phyloP scores from a whole-genome alignment of 2,329 filamentous ascomycete genomes.

The Colletotrichum tofieldiae region DNA sequence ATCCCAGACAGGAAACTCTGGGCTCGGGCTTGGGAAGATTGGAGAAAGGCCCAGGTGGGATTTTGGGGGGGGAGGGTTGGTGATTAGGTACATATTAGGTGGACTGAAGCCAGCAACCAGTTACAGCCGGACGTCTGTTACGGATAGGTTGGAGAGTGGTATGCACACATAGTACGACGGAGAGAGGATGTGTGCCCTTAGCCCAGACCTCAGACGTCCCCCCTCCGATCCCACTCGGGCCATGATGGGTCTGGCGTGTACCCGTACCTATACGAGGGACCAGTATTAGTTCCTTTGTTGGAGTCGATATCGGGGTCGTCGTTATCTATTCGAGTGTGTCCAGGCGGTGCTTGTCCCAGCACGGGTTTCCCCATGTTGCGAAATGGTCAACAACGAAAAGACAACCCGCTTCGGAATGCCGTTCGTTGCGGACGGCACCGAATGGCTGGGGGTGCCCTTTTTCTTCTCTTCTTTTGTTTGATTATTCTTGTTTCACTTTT shows the following conservation, averaged over 20 bases:
- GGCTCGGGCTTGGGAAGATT: neutral
- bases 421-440: neutral
- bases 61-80: constrained; percentile 7
- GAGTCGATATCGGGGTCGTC: neutral
- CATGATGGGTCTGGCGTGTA: neutral
- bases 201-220: neutral
- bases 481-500: no score
- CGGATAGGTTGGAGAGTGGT: neutral
- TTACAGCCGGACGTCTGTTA: neutral
- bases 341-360: neutral
- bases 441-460: neutral
- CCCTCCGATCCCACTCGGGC: neutral
- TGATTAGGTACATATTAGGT: constrained; percentile 22
- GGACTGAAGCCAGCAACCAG: constrained; percentile 1
- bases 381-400: neutral
- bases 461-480: no score
- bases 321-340: neutral
- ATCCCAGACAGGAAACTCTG: neutral
- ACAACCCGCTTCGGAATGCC: neutral
- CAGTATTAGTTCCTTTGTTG: neutral
- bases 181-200: neutral
- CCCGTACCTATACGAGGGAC: neutral
- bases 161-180: neutral
- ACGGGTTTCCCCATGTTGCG: neutral
- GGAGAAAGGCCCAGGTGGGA: neutral